Base-by-base conservation (phyloP, 2,329 filamentous ascomycete genomes). In the Diaporthe sp. region DNA sequence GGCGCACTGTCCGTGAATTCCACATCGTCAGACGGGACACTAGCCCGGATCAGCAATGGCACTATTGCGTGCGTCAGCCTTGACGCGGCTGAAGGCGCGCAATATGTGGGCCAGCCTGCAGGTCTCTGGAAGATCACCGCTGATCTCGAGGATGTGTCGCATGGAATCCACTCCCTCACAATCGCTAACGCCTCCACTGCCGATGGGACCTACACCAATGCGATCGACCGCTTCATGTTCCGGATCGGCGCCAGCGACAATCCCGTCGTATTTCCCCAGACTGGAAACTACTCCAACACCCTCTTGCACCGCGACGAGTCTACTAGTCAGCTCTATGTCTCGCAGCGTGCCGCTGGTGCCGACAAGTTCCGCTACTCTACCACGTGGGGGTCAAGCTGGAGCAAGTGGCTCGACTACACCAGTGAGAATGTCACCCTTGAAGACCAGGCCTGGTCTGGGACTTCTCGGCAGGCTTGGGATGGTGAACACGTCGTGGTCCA, bases 281-380 rank as follows among this genome's bases (percentile, higher is more conserved):
- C 83, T 2, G 89, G 90, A 39, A 92, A 92, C 79, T 93, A 92
- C 81, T 91, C 90, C 7, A 84, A 83, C 9, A 85, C 83, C 5
- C 84, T 93, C 2, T 84, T 93, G 31, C 61, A 22, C 73, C 82
- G 85, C 62, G 80, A 86, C 39, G 79, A 78, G 28, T 58, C 61
- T n/a, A 73, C 69, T 9, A 78, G 81, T 2, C 82, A 82, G 79
- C 57, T 84, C 89, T 57, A 88, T 68, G 83, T 93, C 72, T 83
- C 86, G n/a, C 92, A 93, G 78, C 86, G 87, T 72, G 92, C 92
- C 7, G 83, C 90, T 12, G 92, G 92, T 31, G 92, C 92, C 12
- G 88, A 91, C 79, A 87, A 88, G 78, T 93, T 88, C 83, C 89
- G 91, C 13, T 93, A 92, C 80, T 90, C 89, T 25, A 88, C 89